Conservation (phyloP, 192 early-diverging fungal genomes). For the Podochytrium sp. region DNA sequence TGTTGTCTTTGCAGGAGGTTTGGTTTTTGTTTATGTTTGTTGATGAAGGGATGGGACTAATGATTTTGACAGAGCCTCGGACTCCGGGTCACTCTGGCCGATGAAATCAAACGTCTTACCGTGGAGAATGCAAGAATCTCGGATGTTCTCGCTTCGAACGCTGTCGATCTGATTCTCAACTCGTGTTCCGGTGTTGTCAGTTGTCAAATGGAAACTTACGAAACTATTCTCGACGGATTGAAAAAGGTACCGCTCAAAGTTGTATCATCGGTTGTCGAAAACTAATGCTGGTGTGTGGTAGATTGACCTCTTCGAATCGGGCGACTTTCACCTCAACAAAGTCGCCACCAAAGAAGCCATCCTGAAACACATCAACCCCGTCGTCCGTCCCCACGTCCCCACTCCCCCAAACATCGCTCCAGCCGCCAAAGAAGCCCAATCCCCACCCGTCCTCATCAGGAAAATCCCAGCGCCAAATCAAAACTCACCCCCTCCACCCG, state of each 20-base stretch:
- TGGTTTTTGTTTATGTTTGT: background rate
- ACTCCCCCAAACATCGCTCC: background rate
- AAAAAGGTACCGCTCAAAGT: slow-evolving; percentile 49
- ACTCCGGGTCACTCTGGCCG: slow-evolving; percentile 46
- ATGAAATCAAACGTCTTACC: slow-evolving; percentile 61
- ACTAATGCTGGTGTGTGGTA: too few relatives aligned
- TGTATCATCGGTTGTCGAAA: too few relatives aligned
- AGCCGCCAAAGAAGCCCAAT: background rate
- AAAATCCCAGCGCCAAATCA: background rate
- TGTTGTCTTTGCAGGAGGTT: slow-evolving; percentile 51
- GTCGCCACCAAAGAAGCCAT: slow-evolving; percentile 6
- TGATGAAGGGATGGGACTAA: background rate
- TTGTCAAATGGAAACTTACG: slow-evolving; percentile 54
- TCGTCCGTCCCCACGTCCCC: background rate
- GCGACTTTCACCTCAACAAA: background rate
- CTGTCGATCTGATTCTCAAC: slow-evolving; percentile 44
- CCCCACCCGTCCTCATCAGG: background rate
- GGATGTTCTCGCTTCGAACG: slow-evolving; percentile 47
- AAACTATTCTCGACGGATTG: slow-evolving; percentile 54
- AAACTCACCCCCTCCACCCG: background rate
- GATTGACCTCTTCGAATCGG: slow-evolving; percentile 25
- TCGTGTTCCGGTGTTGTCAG: slow-evolving; percentile 40
- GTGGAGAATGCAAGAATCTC: slow-evolving; percentile 44
- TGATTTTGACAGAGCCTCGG: slow-evolving; percentile 45
- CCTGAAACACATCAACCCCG: background rate